These are phyloP conservation scores for Cicer arietinum DNA, from an alignment of 306 rosid genomes.

Conservation along the genomic window DNA sequence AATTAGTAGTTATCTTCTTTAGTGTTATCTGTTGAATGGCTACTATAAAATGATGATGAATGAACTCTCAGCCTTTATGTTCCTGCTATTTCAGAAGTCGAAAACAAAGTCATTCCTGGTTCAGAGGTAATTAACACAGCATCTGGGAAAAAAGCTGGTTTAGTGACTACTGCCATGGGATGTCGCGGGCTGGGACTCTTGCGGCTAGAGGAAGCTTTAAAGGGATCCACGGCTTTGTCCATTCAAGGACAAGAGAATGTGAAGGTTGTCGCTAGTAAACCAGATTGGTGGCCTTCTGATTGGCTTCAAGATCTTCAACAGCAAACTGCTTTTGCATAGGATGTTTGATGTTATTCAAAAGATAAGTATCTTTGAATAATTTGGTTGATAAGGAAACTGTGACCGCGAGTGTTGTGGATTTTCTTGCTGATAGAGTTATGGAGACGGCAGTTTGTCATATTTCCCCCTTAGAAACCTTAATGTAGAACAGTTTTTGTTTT, in stretches of 20 bases:
- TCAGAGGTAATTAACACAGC: slow-evolving; percentile 59
- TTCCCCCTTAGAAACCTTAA: slow-evolving; percentile 22
- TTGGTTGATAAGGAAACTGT: neutral
- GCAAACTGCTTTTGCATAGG: slow-evolving; percentile 49
- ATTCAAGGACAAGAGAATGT: slow-evolving; percentile 65
- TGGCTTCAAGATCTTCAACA: slow-evolving; percentile 56
- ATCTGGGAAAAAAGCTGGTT: slow-evolving; percentile 71
- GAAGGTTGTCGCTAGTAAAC: slow-evolving; percentile 66
- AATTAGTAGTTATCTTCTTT: slow-evolving; percentile 30
- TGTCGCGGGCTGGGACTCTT: slow-evolving; percentile 77
- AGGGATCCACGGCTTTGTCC: slow-evolving; percentile 55
- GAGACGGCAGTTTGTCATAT: slow-evolving; percentile 17
- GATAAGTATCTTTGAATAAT: slow-evolving; percentile 9
- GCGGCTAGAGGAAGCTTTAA: slow-evolving; percentile 73
- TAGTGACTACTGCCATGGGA: slow-evolving; percentile 68
- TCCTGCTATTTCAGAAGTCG: slow-evolving; percentile 55
- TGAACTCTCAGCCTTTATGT: slow-evolving; percentile 24
- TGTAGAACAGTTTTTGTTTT: slow-evolving; percentile 36
- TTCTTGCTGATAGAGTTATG: slow-evolving; percentile 38
- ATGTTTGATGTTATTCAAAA: slow-evolving; percentile 35
- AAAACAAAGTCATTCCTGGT: slow-evolving; percentile 61
- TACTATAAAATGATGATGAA: neutral
- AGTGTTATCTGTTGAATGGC: neutral
- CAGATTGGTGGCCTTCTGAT: slow-evolving; percentile 66
- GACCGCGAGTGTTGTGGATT: slow-evolving; percentile 21